phyloP scores from a whole-genome alignment of 257 asterid genomes.

The Fraxinus americana region DNA sequence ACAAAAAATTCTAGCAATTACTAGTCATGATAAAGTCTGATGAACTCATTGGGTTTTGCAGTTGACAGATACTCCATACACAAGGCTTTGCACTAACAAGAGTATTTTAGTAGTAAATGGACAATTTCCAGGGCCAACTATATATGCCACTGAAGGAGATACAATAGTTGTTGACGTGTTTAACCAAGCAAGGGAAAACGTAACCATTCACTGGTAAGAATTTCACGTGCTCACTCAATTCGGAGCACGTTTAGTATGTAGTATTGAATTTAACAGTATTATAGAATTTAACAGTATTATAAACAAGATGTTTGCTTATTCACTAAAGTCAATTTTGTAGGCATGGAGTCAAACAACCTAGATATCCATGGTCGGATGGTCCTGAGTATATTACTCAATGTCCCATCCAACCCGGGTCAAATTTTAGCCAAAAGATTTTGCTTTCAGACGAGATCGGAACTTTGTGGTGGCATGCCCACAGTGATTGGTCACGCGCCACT shows the following conservation, averaged over 20 bases:
- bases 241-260: neutral
- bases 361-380: conserved; percentile 65
- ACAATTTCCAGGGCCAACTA: conserved; percentile 47
- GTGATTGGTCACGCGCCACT: conserved; percentile 54
- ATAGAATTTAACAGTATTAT: neutral
- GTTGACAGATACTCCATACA: conserved; percentile 38
- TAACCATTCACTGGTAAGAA: conserved; percentile 44
- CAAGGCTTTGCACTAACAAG: conserved; percentile 41
- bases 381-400: conserved; percentile 51
- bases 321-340: conserved; percentile 15
- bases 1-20: neutral
- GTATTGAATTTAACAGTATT: too few relatives aligned
- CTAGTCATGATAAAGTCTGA: neutral
- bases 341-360: conserved; percentile 57
- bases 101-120: conserved; percentile 43
- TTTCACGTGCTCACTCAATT: neutral
- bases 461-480: conserved; percentile 68
- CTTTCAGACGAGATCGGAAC: conserved; percentile 51
- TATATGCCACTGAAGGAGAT: conserved; percentile 38
- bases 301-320: neutral
- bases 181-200: conserved; percentile 34
- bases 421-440: conserved; percentile 36
- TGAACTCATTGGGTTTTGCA: conserved; percentile 17
- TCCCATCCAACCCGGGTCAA: conserved; percentile 43
- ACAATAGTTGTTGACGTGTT: conserved; percentile 39